Base-by-base conservation (phyloP, 176 grass and related monocot species). In the Carex scoparia region DNA sequence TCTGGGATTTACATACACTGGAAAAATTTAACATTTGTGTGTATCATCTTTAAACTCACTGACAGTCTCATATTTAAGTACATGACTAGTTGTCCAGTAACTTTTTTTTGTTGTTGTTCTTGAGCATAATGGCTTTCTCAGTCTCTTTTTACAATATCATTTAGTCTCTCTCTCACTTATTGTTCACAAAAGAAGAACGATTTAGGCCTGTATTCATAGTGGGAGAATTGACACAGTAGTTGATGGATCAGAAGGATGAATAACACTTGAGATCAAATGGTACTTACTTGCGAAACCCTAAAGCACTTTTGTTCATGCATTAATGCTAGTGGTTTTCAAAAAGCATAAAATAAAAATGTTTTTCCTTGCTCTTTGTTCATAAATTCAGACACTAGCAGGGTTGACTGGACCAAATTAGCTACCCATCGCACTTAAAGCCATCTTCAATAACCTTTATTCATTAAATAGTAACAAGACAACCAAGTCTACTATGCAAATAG, bases 401-500 rank as follows among this genome's bases (percentile, higher is more conserved):
- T 12, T 69, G 46, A 76, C 44, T 76, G 23, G 19, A 46, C 72
- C 23, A 6, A 19, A 11, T 11, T 4, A 55, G 73, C 23, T 56
- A 56, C 48, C 10, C 23, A 77, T 51, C 5, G 33, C 35, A 69
- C 67, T 61, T 30, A 82, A 28, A 89, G 19, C 55, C 44, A 48
- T 57, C 19, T 84, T 83, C 58, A 40, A 84, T 74, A 56, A 2
- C 11, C 71, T 18, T 64, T 33, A 84, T 53, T 65, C 46, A 85
- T 82, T 82, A 35, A 48, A 79, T 15, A 19, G 81, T 78, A 30
- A 77, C 84, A 66, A n/a, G 2, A 89, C 75, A 83, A 61, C 38
- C n/a, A 82, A 65, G 44, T 63, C 16, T 46, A 46, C 6, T 33
- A 78, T 32, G 51, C 48, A 78, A 57, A 78, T 56, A 2, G 51